Evolutionary conservation across 106 monocot species (phyloP).

Genomic region (Hemerocallis citrina): DNA sequence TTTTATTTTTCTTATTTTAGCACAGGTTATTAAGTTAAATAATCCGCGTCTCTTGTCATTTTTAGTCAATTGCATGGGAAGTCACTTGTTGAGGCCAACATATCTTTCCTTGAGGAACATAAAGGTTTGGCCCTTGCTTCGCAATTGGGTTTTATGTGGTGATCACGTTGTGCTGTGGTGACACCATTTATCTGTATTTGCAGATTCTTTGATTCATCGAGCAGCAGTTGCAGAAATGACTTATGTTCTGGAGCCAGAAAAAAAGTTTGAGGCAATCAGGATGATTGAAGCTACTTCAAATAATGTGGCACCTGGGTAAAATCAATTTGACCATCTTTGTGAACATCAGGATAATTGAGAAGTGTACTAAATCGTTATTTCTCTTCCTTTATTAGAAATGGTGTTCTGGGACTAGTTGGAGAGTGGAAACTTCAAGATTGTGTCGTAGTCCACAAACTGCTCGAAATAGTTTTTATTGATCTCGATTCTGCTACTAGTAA

Average conservation of each 20-base stretch:
- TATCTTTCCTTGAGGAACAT: conserved; percentile 63
- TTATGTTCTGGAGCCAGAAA: conserved; percentile 61
- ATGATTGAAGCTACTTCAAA: conserved; percentile 72
- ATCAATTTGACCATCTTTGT: neutral
- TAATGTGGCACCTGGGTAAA: conserved; percentile 21
- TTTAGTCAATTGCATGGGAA: conserved; percentile 74
- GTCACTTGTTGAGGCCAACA: conserved; percentile 75
- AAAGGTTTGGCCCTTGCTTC: conserved; percentile 35
- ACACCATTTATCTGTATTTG: conserved; percentile 1
- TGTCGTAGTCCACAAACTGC: conserved; percentile 64
- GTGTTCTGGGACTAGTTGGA: conserved; percentile 34
- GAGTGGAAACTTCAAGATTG: conserved; percentile 75
- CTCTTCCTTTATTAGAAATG: conserved; percentile 25
- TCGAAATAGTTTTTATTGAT: conserved; percentile 51
- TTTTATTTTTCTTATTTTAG: neutral
- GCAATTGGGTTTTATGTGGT: neutral
- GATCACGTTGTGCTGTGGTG: neutral
- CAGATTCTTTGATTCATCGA: conserved; percentile 92
- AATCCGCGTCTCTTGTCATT: conserved; percentile 2
- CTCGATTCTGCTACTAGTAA: conserved; percentile 67
- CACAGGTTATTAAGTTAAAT: neutral
- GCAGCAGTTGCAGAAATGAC: conserved; percentile 89
- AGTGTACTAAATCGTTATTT: neutral
- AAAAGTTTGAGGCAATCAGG: conserved; percentile 70
- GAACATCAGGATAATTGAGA: too few species aligned